These are phyloP conservation scores for Fragaria ananassa DNA, from an alignment of 306 rosid genomes.

Conservation along the genomic window DNA sequence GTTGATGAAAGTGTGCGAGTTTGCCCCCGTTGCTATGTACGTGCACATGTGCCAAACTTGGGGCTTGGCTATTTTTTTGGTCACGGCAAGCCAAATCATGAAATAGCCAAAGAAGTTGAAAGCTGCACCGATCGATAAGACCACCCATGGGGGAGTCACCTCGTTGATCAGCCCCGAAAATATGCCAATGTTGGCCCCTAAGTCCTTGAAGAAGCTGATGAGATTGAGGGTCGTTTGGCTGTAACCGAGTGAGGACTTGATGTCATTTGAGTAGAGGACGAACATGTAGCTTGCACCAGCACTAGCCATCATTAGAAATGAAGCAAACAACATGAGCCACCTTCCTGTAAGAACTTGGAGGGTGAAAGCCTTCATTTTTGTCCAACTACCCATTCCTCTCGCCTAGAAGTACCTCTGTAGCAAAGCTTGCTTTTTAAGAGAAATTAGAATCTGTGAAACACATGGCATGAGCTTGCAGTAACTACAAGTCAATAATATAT, in stretches of 20 bases:
- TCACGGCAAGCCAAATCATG: slow-evolving; percentile 32
- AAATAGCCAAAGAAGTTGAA: slow-evolving; percentile 32
- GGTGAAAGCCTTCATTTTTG: slow-evolving; percentile 9
- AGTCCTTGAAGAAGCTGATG: slow-evolving; percentile 32
- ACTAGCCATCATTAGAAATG: slow-evolving; percentile 21
- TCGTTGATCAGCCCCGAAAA: slow-evolving; percentile 23
- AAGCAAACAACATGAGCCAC: slow-evolving; percentile 27
- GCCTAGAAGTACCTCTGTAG: background rate
- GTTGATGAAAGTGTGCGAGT: slow-evolving; percentile 27
- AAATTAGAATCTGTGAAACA: background rate
- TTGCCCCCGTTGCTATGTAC: slow-evolving; percentile 27
- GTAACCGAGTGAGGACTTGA: slow-evolving; percentile 26
- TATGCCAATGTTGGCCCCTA: slow-evolving; percentile 23
- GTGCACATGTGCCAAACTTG: slow-evolving; percentile 25
- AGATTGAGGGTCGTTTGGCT: slow-evolving; percentile 27
- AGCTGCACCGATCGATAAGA: slow-evolving; percentile 13
- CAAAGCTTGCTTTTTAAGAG: background rate
- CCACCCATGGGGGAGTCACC: slow-evolving; percentile 25
- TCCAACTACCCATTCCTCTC: background rate
- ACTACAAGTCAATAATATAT: too few species aligned
- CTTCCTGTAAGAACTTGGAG: slow-evolving; percentile 23
- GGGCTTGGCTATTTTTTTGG: slow-evolving; percentile 10
- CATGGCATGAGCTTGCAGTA: too few species aligned
- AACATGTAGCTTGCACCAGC: slow-evolving; percentile 33
- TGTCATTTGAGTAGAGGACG: slow-evolving; percentile 24